These are phyloP conservation scores for Caryopteris hybrid DNA, from an alignment of 305 asterid species.

Conservation along the genomic window DNA sequence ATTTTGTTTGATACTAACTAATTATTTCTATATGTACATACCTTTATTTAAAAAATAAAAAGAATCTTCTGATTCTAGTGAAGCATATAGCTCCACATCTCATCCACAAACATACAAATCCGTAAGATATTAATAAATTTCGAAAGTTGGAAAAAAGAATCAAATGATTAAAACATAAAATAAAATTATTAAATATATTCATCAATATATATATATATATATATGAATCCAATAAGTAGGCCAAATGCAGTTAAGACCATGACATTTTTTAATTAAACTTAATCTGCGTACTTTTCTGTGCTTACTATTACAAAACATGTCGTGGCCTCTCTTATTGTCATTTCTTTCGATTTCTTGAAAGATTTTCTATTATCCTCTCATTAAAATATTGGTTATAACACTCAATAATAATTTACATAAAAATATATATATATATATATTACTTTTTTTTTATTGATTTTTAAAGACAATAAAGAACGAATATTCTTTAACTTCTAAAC, in stretches of 20 bases:
- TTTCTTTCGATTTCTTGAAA: neutral
- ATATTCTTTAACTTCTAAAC: too few relatives aligned
- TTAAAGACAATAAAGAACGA: too few relatives aligned
- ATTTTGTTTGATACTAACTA: too few relatives aligned
- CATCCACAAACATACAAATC: neutral
- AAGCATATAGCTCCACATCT: neutral
- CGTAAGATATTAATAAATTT: neutral
- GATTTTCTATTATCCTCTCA: neutral
- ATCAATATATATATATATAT: neutral
- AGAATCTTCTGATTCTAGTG: neutral
- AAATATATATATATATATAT: too few relatives aligned
- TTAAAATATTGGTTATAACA: too few relatives aligned
- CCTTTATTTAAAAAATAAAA: too few relatives aligned
- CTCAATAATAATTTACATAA: too few relatives aligned
- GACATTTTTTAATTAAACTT: neutral
- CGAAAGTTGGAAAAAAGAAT: neutral
- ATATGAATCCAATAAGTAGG: neutral
- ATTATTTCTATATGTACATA: too few relatives aligned
- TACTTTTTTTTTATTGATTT: too few relatives aligned
- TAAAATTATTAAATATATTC: neutral
- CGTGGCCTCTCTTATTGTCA: constrained; percentile 14
- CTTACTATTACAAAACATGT: neutral
- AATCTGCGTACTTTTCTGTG: neutral
- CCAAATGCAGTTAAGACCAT: neutral
- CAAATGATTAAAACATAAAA: neutral